Conservation (phyloP, 768 basidiomycete species). For the Leccinum longicurvipes region DNA sequence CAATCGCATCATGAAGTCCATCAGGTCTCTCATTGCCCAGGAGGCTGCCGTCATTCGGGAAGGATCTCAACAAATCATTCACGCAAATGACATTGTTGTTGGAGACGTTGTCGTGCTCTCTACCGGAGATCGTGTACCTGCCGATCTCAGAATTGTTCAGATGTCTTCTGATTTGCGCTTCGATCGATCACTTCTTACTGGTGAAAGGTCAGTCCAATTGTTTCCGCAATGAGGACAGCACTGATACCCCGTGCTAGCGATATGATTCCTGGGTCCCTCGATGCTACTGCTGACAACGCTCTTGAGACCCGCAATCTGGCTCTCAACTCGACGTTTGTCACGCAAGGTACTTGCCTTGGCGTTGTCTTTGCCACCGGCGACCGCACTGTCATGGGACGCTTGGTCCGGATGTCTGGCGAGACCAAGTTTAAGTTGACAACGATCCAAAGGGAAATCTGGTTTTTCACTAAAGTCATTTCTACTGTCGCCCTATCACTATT, state of each 20-base stretch:
- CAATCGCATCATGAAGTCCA: conserved; percentile 49
- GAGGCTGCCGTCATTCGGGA: conserved; percentile 55
- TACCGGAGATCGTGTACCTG: conserved; percentile 56
- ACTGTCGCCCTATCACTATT: conserved; percentile 38
- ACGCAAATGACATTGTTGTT: conserved; percentile 54
- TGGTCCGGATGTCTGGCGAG: conserved; percentile 51
- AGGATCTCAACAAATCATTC: conserved; percentile 43
- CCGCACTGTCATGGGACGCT: conserved; percentile 48
- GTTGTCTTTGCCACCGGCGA: conserved; percentile 43
- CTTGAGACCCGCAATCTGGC: conserved; percentile 48
- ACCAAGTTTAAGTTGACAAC: conserved; percentile 45
- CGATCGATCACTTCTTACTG: conserved; percentile 53
- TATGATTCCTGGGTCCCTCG: conserved; percentile 43
- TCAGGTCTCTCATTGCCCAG: conserved; percentile 57
- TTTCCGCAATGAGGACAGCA: not conserved
- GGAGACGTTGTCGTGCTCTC: conserved; percentile 53
- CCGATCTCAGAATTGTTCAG: conserved; percentile 54
- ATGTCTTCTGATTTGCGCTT: conserved; percentile 50
- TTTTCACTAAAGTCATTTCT: conserved; percentile 53
- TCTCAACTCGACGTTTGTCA: conserved; percentile 42
- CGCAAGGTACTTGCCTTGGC: conserved; percentile 40
- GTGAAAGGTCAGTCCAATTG: conserved; percentile 35
- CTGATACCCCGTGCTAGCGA: conserved; percentile 27
- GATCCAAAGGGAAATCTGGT: conserved; percentile 47
- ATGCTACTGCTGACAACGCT: conserved; percentile 49